Percentiles rank a stretch among this genome's conserved stretches.
Conservation (phyloP, 345 rosid genomes). For the Boechera divaricarpa region DNA sequence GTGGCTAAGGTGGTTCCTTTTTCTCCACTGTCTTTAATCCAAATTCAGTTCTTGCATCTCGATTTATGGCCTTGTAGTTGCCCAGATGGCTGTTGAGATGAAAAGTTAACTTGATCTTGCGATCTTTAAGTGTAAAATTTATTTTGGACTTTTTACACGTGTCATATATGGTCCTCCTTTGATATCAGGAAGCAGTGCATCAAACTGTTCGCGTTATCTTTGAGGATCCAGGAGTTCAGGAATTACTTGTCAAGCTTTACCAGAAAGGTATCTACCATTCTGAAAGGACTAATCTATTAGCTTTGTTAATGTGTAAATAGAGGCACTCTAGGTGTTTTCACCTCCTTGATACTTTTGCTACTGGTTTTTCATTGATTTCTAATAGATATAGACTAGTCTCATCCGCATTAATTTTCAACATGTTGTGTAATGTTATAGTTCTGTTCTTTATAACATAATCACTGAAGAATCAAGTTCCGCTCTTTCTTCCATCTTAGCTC, state of each 20-base stretch:
- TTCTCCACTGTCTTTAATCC: background rate
- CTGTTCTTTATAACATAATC: background rate
- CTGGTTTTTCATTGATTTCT: conserved; percentile 11
- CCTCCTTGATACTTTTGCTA: conserved; percentile 7
- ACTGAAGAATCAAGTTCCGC: background rate
- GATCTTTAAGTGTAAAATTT: background rate
- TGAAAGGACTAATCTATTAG: conserved; percentile 8
- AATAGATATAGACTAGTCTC: background rate
- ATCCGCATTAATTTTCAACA: background rate
- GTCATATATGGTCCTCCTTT: conserved; percentile 30
- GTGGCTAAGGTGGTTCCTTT: conserved; percentile 76
- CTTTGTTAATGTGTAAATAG: conserved; percentile 10
- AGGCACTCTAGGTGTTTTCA: conserved; percentile 9
- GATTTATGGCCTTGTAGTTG: conserved; percentile 6
- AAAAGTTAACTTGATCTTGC: conserved; percentile 16
- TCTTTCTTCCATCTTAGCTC: background rate
- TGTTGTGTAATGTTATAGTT: background rate
- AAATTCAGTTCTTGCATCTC: conserved; percentile 10
- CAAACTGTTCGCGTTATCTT: conserved; percentile 89
- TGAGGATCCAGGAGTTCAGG: conserved; percentile 99
- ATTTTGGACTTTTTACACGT: conserved; percentile 10
- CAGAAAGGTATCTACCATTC: conserved; percentile 66
- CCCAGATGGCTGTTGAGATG: conserved; percentile 24
- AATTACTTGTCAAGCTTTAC: conserved; percentile 90
- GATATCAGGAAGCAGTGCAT: conserved; percentile 87